Evolutionary conservation across 2,329 filamentous ascomycete species (phyloP), one percentile per base, ranked within the genome.

Genomic region (Lizonia empirigonia): DNA sequence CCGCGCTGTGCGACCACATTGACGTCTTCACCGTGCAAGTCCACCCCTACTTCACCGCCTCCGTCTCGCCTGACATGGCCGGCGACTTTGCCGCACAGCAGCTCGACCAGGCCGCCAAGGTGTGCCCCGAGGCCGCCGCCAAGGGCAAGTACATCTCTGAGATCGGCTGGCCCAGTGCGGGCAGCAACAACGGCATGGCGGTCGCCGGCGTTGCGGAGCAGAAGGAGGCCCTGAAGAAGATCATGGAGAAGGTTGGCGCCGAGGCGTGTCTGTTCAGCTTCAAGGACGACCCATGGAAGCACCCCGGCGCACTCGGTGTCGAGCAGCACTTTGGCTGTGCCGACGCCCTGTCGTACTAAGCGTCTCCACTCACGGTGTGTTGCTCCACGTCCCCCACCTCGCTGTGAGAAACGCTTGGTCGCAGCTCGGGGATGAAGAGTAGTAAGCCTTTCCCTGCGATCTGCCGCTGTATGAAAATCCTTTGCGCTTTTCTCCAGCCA

Each of bases 1-100:
- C 71, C 24, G 75, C 56, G 39, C 82, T 97, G 56, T 97, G 93
- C 82, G 65, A 68, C 27, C 82, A 81, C 65, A 81, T 97, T 52
- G 91, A 96, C 70, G 79, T 95, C 55, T 82, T 90, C 29, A 89
- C 87, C 75, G 86, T 85, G 76, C 96, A 97, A 82, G 85, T 95
- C 68, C 92, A 97, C 80, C 86, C 92, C 63, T 97, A 89, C 88
- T 97, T 97, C 88, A 95, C 95, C 81, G 71, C 84, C 36, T 78
- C 82, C 51, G 82, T 87, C 59, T 69, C 76, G 19, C 83, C 91
- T 54, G 67, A 76, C 4, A 68, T 82, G 41, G 91, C 92, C 47
- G 93, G 93, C 71, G 72, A 78, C 44, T 97, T 97, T 74, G 89
- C 92, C 64, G 77, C 80, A 60, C 70, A 80, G 64, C 86, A 96